Base-by-base conservation (phyloP, 306 rosid species). In the Rubus parviflorus region DNA sequence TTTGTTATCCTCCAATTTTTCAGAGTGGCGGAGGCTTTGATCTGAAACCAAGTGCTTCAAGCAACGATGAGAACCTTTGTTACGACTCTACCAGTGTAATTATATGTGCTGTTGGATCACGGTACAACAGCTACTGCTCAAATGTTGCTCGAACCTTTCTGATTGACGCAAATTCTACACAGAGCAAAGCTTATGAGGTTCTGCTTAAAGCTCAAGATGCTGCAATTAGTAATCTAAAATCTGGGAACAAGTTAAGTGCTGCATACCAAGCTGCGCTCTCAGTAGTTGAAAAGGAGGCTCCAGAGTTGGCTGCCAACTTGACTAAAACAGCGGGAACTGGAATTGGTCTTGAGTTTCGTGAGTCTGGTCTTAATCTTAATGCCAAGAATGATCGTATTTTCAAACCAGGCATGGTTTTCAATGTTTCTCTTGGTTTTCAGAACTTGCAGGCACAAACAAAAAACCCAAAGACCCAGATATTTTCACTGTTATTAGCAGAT, bases 91-190 rank as follows among this genome's bases (percentile, higher is more conserved):
- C 85, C 45, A 77, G 85, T 42, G 82, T 82, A 46, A 82, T 82
- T 52, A 77, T 82, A 47, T 82, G 82, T 42, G 85, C 85, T 70
- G 82, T 82, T 4, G 85, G 85, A 42, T 77, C 85, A 8, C 72
- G 85, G 72, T 82, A 82, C 53, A 82, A 77, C 72, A 77, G 82
- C 79, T 82, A 82, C 58, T 82, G 85, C 82, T 82, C 85, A 42
- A 82, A 82, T 47, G 65, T 77, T 12, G 85, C 85, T 25, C 61
- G 85, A 7, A 77, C 82, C 13, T 72, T 73, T 73, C 72, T 82
- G 13, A 82, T 82, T 52, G 85, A 82, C 10, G 85, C 85, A 13
- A 82, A 73, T 49, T 13, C 82, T 13, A 64, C 51, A 3, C 85
- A 82, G 45, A 77, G 82, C 76, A 82, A 77, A 75, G 79, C 85